These are phyloP conservation scores for Aphanomyces stellatus DNA, from an alignment of 352 stramenopile genomes.

Conservation along the genomic window DNA sequence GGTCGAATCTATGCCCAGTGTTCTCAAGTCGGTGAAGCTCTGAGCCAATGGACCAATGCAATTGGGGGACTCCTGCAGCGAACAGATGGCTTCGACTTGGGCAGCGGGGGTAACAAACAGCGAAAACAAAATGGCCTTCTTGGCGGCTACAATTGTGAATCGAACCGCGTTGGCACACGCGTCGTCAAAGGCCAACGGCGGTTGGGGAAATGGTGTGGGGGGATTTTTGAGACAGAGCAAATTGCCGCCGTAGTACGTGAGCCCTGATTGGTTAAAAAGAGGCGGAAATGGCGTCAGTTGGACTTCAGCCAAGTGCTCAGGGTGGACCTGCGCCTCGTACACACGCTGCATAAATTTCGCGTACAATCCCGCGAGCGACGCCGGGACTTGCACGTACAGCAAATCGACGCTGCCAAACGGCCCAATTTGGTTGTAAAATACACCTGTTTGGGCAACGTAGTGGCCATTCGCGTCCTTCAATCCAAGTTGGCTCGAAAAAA, in stretches of 20 bases:
- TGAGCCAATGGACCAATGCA: no score
- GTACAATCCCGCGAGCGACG: background rate
- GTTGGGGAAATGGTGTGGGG: background rate
- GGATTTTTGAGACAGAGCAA: background rate
- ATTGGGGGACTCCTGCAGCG: no score
- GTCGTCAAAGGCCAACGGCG: background rate
- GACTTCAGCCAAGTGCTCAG: background rate
- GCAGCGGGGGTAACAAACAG: background rate
- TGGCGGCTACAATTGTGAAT: background rate
- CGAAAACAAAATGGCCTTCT: background rate
- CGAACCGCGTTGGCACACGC: background rate
- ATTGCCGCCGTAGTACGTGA: slow-evolving; percentile 4
- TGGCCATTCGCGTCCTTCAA: background rate
- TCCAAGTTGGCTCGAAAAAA: background rate
- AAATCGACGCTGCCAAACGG: background rate
- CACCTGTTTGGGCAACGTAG: background rate
- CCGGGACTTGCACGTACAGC: background rate
- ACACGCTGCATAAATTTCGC: background rate
- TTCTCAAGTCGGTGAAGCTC: no score
- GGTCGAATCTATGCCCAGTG: no score
- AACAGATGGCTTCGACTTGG: no score
- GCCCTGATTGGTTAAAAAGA: background rate
- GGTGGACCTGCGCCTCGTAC: background rate
- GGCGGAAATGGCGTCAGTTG: background rate
- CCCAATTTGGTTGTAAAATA: background rate